These are phyloP conservation scores for Pseudonitzschia delicatissima DNA, from an alignment of 108 stramenopile genomes.

Conservation along the genomic window DNA sequence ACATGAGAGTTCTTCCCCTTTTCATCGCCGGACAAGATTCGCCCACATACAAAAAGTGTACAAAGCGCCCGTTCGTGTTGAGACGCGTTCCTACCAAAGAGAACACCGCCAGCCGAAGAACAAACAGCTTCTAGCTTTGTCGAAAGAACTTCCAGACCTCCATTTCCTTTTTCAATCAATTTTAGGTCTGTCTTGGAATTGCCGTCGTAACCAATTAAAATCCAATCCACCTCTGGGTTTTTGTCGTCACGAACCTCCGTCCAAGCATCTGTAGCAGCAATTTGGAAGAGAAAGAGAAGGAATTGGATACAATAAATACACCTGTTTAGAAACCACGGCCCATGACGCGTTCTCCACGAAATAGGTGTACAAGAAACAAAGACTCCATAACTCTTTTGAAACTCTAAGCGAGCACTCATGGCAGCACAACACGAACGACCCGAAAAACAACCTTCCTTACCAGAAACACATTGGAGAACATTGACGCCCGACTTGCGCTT, in stretches of 20 bases:
- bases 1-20: constrained; percentile 73
- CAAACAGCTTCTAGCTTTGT: constrained; percentile 28
- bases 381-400: no score
- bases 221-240: constrained; percentile 64
- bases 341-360: constrained; percentile 1
- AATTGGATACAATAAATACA: constrained; percentile 5
- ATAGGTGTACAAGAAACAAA: no score
- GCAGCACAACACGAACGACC: not conserved
- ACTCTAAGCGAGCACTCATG: not conserved
- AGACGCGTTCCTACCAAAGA: constrained; percentile 71
- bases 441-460: constrained; percentile 34
- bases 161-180: constrained; percentile 54
- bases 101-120: constrained; percentile 20
- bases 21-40: constrained; percentile 65
- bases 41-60: constrained; percentile 61
- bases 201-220: constrained; percentile 70
- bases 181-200: constrained; percentile 77
- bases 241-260: constrained; percentile 63
- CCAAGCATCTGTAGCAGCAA: constrained; percentile 60
- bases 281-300: constrained; percentile 4
- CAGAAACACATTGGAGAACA: constrained; percentile 56
- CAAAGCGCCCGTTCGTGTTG: constrained; percentile 60
- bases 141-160: constrained; percentile 62
- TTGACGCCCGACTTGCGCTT: constrained; percentile 73
- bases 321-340: not conserved